Evolutionary conservation across 805 yeast species (phyloP).

Genomic region (Lipomyces anomalus): DNA sequence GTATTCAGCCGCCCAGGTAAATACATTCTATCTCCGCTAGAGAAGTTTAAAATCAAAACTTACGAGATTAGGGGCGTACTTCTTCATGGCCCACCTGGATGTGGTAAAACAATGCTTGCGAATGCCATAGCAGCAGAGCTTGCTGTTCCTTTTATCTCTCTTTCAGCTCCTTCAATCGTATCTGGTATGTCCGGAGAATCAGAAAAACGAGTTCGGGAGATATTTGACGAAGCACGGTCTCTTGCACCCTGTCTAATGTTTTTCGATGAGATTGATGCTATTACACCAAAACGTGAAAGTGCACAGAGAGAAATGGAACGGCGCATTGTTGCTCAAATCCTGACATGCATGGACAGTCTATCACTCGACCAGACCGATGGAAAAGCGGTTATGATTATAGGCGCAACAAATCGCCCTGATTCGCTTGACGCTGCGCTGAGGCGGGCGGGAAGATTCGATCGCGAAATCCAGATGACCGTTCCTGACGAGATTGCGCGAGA

Average conservation of each 20-base stretch:
- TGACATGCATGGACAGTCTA: constrained; percentile 91
- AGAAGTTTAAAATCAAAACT: too few species aligned
- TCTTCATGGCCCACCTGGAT: constrained; percentile 98
- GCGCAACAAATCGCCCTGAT: constrained; percentile 97
- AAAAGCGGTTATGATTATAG: constrained; percentile 87
- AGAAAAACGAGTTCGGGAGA: constrained; percentile 87
- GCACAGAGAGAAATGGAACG: constrained; percentile 98
- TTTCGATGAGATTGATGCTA: constrained; percentile 96
- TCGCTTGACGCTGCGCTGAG: constrained; percentile 89
- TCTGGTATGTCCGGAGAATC: constrained; percentile 99
- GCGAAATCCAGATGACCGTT: constrained; percentile 91
- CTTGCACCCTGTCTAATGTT: constrained; percentile 91
- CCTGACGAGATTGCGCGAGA: constrained; percentile 81
- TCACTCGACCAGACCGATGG: constrained; percentile 84
- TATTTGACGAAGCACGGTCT: constrained; percentile 85
- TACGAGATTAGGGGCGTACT: constrained; percentile 61
- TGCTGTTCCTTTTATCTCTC: constrained; percentile 82
- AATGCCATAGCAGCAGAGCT: constrained; percentile 85
- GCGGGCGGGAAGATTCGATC: constrained; percentile 93
- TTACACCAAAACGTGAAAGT: constrained; percentile 96
- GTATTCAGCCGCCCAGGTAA: constrained; percentile 76
- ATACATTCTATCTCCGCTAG: not conserved
- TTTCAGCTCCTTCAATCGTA: constrained; percentile 93
- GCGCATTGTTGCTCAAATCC: constrained; percentile 89
- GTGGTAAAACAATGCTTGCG: constrained; percentile 96